These are phyloP conservation scores for Excoecaria agallocha DNA, from an alignment of 345 rosid species.

Conservation along the genomic window DNA sequence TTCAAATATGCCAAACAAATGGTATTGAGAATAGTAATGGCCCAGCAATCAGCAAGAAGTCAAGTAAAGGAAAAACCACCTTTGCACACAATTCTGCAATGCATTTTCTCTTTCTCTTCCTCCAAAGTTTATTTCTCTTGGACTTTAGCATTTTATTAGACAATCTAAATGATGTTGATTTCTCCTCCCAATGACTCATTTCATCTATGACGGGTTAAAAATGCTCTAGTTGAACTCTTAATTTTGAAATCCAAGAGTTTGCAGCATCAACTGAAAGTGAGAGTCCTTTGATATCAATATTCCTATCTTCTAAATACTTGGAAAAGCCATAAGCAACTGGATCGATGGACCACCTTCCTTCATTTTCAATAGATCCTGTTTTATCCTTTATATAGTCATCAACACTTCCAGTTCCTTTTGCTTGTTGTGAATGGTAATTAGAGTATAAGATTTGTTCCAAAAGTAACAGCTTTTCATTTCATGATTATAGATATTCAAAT, in stretches of 20 bases:
- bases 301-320: constrained; percentile 42
- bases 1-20: too few relatives aligned
- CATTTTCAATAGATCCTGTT: constrained; percentile 25
- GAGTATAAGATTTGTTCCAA: background rate
- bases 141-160: constrained; percentile 49
- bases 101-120: constrained; percentile 62
- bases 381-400: constrained; percentile 37
- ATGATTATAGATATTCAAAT: background rate
- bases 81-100: constrained; percentile 58
- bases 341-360: constrained; percentile 21
- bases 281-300: constrained; percentile 46
- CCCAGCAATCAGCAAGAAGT: background rate
- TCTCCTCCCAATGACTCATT: constrained; percentile 78
- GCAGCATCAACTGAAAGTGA: constrained; percentile 59
- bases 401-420: constrained; percentile 64
- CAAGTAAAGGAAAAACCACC: constrained; percentile 39
- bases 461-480: background rate
- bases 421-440: constrained; percentile 33
- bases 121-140: constrained; percentile 71
- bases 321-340: constrained; percentile 29
- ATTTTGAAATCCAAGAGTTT: constrained; percentile 54
- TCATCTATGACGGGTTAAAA: constrained; percentile 51
- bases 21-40: background rate
- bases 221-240: constrained; percentile 70
- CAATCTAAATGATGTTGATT: constrained; percentile 60